phyloP scores from a whole-genome alignment of 1,139 yeast species.

The Debaryomycetaceae sp. region DNA sequence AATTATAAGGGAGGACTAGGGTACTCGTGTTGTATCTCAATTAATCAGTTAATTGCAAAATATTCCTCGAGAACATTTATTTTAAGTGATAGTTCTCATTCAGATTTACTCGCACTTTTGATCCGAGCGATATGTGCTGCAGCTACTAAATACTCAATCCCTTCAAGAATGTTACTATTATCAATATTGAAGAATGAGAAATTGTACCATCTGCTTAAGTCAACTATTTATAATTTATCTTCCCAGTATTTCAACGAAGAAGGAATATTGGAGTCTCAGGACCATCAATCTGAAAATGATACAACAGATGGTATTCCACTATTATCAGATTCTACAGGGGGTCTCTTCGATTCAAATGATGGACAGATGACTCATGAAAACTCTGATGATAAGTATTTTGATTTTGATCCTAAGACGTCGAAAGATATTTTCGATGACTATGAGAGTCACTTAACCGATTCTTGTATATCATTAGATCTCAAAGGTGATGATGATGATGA shows the following conservation, averaged over 20 bases:
- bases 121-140: slow-evolving; percentile 54
- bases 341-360: neutral
- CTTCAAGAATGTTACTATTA: slow-evolving; percentile 54
- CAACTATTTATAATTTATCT: slow-evolving; percentile 27
- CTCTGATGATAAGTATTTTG: neutral
- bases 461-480: neutral
- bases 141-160: slow-evolving; percentile 44
- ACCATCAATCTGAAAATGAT: neutral
- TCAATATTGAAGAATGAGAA: slow-evolving; percentile 49
- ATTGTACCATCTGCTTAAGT: slow-evolving; percentile 31
- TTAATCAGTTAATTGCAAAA: slow-evolving; percentile 52
- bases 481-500: slow-evolving; percentile 8
- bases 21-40: slow-evolving; percentile 54
- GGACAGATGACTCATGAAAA: neutral
- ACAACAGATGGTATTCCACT: neutral
- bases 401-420: neutral
- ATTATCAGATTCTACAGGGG: neutral
- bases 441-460: neutral
- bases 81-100: slow-evolving; percentile 42
- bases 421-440: neutral
- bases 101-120: slow-evolving; percentile 58
- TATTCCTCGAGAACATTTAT: slow-evolving; percentile 44
- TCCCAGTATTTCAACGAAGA: slow-evolving; percentile 22
- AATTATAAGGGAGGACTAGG: slow-evolving; percentile 51
- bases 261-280: neutral